A percentile compares a stretch with the other conserved stretches of the same genome.
phyloP scores from a whole-genome alignment of 805 yeast genomes.

The Monosporozyma aquatica region DNA sequence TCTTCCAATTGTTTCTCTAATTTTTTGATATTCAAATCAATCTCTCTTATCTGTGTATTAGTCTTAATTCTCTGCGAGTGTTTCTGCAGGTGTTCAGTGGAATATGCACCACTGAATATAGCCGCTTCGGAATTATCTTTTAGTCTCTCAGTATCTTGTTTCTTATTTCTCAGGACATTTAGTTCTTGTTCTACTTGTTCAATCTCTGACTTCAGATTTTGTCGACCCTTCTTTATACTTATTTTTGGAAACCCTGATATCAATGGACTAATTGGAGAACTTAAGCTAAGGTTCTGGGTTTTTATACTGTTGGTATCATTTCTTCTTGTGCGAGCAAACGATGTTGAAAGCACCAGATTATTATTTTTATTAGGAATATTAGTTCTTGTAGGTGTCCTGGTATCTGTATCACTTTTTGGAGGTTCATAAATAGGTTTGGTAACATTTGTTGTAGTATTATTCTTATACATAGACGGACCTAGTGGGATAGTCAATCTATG shows the following conservation, averaged over 20 bases:
- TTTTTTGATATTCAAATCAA: conserved; percentile 23
- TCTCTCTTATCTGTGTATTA: conserved; percentile 27
- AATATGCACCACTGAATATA: conserved; percentile 28
- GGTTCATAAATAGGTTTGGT: neutral
- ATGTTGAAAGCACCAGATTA: conserved; percentile 27
- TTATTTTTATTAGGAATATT: conserved; percentile 12
- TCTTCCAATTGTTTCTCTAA: conserved; percentile 20
- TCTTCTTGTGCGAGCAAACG: conserved; percentile 27
- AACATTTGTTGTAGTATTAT: too few species aligned
- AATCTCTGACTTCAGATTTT: conserved; percentile 17
- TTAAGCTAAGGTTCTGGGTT: conserved; percentile 3
- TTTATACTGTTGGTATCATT: conserved; percentile 8
- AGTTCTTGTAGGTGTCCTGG: conserved; percentile 3
- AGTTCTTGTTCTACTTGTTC: conserved; percentile 19
- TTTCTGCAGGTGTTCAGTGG: conserved; percentile 30
- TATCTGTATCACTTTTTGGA: neutral
- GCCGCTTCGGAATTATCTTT: conserved; percentile 24
- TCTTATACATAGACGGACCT: neutral
- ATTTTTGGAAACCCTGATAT: conserved; percentile 18
- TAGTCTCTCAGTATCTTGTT: conserved; percentile 20
- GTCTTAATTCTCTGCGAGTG: conserved; percentile 29
- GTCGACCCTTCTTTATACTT: conserved; percentile 16
- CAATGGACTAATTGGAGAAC: conserved; percentile 26
- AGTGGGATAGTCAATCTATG: neutral
- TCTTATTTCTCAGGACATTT: conserved; percentile 14